Percentiles rank a stretch among this genome's conserved stretches.
Conservation (phyloP, 2,329 filamentous ascomycete species). For the Aspergillus niger region DNA sequence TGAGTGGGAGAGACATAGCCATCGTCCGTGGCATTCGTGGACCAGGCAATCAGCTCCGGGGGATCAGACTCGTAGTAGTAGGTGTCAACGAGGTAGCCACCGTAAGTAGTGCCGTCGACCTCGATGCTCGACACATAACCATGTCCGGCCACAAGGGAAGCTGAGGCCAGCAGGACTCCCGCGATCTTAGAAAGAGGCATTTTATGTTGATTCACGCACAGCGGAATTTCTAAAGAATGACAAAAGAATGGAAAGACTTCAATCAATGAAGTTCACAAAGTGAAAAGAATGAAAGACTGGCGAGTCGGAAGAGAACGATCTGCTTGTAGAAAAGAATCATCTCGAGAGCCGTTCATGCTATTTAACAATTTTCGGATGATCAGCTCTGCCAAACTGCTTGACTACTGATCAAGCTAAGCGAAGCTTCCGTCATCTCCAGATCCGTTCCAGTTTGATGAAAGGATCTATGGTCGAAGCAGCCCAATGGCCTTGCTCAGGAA, state of each 20-base stretch:
- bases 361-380: neutral
- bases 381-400: neutral
- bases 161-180: constrained; percentile 24
- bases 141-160: constrained; percentile 32
- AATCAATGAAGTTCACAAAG: constrained; percentile 3
- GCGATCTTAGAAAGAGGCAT: constrained; percentile 13
- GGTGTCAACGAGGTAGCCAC: constrained; percentile 42
- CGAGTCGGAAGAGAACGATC: neutral
- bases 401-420: neutral
- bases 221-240: neutral
- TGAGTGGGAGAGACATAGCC: constrained; percentile 52
- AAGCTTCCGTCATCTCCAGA: neutral
- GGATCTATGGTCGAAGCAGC: neutral
- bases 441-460: neutral
- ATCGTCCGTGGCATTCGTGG: constrained; percentile 52
- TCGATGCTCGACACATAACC: constrained; percentile 40
- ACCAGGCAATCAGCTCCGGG: constrained; percentile 55
- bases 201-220: neutral
- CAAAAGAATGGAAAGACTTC: constrained; percentile 7
- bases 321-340: neutral
- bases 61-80: constrained; percentile 35
- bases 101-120: constrained; percentile 38
- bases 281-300: neutral
- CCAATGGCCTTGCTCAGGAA: neutral
- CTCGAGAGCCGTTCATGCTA: neutral